These are phyloP conservation scores for Pinus tabuliformis DNA, from an alignment of 75 land plant genomes.

Conservation along the genomic window DNA sequence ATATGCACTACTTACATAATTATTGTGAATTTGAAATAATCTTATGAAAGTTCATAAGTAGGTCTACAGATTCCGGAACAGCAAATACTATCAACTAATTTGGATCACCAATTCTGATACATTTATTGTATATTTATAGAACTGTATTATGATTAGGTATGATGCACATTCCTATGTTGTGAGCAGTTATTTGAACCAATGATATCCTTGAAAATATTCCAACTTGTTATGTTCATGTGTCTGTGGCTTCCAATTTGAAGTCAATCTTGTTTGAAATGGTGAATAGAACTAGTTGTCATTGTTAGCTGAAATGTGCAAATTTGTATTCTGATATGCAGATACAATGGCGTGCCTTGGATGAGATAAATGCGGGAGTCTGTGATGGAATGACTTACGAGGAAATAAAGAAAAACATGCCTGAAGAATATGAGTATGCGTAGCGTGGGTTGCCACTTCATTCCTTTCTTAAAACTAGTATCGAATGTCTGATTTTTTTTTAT, in stretches of 20 bases:
- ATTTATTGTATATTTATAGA: no score
- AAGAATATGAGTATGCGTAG: conserved; percentile 81
- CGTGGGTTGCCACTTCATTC: conserved; percentile 6
- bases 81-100: no score
- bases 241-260: neutral
- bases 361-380: conserved; percentile 96
- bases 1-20: no score
- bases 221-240: neutral
- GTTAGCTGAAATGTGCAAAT: neutral
- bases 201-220: neutral
- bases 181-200: neutral
- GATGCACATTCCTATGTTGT: neutral
- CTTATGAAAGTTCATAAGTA: no score
- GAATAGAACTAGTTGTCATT: neutral
- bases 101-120: no score
- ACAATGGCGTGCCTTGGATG: conserved; percentile 99
- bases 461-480: neutral
- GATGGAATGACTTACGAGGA: conserved; percentile 99
- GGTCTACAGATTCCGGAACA: no score
- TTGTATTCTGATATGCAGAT: conserved; percentile 45
- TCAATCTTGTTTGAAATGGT: conserved; percentile 1
- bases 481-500: neutral
- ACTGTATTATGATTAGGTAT: neutral
- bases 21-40: no score
- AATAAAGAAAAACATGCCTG: conserved; percentile 96